A percentile compares a stretch with the other conserved stretches of the same genome.
Evolutionary conservation across 108 stramenopile species (phyloP).

Genomic region (Cylindrotheca fusiformis): DNA sequence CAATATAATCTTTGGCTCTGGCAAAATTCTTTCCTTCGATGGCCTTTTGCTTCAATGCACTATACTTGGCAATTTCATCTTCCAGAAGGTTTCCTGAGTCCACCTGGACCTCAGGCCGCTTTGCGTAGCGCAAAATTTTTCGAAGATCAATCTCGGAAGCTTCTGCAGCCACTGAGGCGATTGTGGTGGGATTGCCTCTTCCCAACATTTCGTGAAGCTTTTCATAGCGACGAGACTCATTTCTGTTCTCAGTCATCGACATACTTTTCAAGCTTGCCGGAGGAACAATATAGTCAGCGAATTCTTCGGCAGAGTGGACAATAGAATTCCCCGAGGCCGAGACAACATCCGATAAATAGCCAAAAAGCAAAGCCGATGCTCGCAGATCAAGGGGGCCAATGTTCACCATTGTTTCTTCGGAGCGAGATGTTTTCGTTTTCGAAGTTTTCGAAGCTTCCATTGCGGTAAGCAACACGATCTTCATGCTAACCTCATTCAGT

Average conservation of each 20-base stretch:
- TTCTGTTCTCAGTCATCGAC: conserved; percentile 4
- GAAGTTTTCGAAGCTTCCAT: conserved; percentile 7
- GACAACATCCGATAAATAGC: conserved; percentile 3
- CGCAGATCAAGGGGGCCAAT: conserved; percentile 24
- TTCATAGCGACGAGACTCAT: conserved; percentile 12
- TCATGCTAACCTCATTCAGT: conserved; percentile 28
- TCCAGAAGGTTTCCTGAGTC: conserved; percentile 19
- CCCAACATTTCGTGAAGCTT: conserved; percentile 25
- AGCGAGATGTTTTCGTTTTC: conserved; percentile 18
- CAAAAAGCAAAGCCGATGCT: conserved; percentile 23
- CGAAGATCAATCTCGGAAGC: conserved; percentile 5
- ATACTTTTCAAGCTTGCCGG: conserved; percentile 10
- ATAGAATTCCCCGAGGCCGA: conserved; percentile 3
- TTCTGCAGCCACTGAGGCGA: conserved; percentile 8
- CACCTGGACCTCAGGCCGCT: conserved; percentile 27
- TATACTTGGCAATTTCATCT: conserved; percentile 7
- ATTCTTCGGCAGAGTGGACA: conserved; percentile 24
- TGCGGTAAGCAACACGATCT: conserved; percentile 31
- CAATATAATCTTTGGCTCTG: conserved; percentile 21
- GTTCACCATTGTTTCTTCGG: conserved; percentile 29
- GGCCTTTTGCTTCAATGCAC: conserved; percentile 14
- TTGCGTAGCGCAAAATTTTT: conserved; percentile 16
- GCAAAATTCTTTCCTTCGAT: conserved; percentile 18
- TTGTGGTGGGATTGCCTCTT: conserved; percentile 24
- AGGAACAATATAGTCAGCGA: conserved; percentile 19